phyloP scores from a whole-genome alignment of 257 asterid species.

The Forsythia viridissima region DNA sequence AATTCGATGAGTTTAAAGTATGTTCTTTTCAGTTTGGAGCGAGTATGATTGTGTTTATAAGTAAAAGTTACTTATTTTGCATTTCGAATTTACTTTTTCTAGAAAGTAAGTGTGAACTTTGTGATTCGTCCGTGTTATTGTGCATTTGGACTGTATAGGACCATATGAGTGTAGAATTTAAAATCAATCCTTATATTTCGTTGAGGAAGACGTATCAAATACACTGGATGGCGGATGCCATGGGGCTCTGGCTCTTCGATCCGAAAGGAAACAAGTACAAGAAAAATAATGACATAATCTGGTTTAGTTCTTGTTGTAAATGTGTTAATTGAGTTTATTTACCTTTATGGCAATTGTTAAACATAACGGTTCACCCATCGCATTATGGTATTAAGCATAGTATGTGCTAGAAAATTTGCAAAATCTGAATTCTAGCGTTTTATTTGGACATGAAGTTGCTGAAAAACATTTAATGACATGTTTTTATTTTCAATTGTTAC shows the following conservation, averaged over 20 bases:
- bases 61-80: not conserved
- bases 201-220: not conserved
- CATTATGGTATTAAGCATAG: not conserved
- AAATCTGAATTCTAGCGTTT: not conserved
- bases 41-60: not conserved
- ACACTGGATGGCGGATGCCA: not conserved
- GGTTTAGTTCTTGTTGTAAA: not conserved
- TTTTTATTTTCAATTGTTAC: conserved; percentile 13
- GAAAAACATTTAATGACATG: not conserved
- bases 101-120: not conserved
- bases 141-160: not conserved
- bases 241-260: not conserved
- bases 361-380: not conserved
- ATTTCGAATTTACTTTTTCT: not conserved
- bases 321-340: not conserved
- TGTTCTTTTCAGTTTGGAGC: not conserved
- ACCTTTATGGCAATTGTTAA: not conserved
- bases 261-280: not conserved
- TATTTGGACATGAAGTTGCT: not conserved
- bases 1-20: not conserved
- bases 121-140: not conserved
- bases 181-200: no score
- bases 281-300: not conserved
- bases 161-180: not conserved
- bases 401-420: not conserved